A percentile compares a stretch with the other conserved stretches of the same genome.
phyloP scores from a whole-genome alignment of 108 stramenopile species.

The Skeletonema potamos region DNA sequence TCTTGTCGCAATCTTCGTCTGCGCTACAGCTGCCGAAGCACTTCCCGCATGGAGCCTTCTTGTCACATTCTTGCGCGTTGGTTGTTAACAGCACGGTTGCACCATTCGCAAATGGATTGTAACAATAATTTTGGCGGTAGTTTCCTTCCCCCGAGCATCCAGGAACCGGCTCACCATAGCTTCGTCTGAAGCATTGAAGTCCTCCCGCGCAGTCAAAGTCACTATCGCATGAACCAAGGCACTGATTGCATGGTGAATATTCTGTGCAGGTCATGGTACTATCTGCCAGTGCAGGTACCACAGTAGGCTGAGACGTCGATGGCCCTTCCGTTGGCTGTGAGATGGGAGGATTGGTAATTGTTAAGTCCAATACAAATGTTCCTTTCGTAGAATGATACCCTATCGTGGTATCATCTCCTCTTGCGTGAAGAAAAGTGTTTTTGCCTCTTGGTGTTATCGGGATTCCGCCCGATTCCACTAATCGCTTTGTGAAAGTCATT shows the following conservation, averaged over 20 bases:
- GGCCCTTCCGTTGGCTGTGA: not conserved
- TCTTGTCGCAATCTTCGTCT: slow-evolving; percentile 16
- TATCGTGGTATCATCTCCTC: not conserved
- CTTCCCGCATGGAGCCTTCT: slow-evolving; percentile 9
- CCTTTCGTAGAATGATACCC: slow-evolving; percentile 8
- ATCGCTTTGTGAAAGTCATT: slow-evolving; percentile 61
- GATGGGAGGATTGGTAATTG: not conserved
- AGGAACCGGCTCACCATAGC: slow-evolving; percentile 4
- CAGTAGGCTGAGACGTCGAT: not conserved
- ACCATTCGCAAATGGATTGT: slow-evolving; percentile 17
- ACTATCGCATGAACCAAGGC: slow-evolving; percentile 10
- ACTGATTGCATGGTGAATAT: not conserved
- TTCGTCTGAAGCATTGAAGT: slow-evolving; percentile 17
- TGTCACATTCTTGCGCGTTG: slow-evolving; percentile 5
- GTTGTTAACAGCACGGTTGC: slow-evolving; percentile 10
- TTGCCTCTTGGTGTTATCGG: slow-evolving; percentile 31
- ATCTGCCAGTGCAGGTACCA: not conserved
- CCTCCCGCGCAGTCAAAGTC: slow-evolving; percentile 14
- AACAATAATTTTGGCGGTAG: slow-evolving; percentile 20
- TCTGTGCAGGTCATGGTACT: not conserved
- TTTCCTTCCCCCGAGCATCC: slow-evolving; percentile 24
- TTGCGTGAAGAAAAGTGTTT: slow-evolving; percentile 28
- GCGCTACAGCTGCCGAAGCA: slow-evolving; percentile 19
- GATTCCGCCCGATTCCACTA: slow-evolving; percentile 52
- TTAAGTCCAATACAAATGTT: not conserved